Conservation (phyloP, 768 basidiomycete species). For the Lyophyllum shimeji region DNA sequence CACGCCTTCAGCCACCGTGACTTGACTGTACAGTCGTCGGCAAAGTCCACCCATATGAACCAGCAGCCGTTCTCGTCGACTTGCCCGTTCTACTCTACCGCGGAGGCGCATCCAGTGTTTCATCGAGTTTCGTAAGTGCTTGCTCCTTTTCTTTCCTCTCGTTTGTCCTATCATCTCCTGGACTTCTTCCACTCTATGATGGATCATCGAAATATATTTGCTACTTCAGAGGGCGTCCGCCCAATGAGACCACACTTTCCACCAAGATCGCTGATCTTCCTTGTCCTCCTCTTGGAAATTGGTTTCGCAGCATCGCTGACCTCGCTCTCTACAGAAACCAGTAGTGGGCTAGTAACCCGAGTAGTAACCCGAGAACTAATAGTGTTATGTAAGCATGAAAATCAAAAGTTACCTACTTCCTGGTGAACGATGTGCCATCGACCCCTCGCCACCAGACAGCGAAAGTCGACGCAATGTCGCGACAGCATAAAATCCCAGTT, state of each 20-base stretch:
- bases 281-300: background rate
- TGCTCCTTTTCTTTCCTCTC: background rate
- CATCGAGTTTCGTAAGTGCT: constrained; percentile 1
- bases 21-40: constrained; percentile 59
- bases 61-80: background rate
- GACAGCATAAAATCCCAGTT: constrained; percentile 42
- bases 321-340: background rate
- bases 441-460: background rate
- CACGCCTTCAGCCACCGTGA: constrained; percentile 64
- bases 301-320: background rate
- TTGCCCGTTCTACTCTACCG: background rate
- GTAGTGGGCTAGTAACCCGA: too few species aligned
- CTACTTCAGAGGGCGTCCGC: constrained; percentile 79
- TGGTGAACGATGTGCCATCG: background rate
- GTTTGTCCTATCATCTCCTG: constrained; percentile 4
- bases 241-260: constrained; percentile 78
- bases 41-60: constrained; percentile 23
- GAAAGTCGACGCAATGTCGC: background rate
- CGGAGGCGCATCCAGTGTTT: too few species aligned
- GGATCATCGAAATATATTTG: constrained; percentile 65
- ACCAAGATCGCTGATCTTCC: constrained; percentile 77
- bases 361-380: background rate
- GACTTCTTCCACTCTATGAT: constrained; percentile 25
- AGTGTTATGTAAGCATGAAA: background rate
- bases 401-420: background rate